Percentiles rank a stretch among this genome's conserved stretches.
These are phyloP conservation scores for Termitomyces sp. DNA, from an alignment of 768 basidiomycete genomes.

Conservation along the genomic window DNA sequence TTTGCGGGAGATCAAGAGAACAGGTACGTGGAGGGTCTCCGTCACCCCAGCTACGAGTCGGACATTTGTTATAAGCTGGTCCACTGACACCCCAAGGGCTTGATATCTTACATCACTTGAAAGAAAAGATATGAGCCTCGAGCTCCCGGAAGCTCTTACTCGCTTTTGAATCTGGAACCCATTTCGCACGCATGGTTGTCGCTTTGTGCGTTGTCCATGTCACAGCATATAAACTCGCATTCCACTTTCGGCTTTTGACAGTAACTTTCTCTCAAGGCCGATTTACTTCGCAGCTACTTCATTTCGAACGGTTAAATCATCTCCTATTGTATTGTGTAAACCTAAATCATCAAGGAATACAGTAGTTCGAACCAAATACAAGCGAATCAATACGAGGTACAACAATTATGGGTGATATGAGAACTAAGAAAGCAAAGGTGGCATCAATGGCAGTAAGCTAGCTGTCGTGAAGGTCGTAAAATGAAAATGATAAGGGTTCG, in stretches of 20 bases:
- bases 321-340: no score
- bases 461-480: conserved; percentile 2
- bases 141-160: no score
- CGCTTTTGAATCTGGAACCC: not conserved
- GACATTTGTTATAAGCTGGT: no score
- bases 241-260: not conserved
- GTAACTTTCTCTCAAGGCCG: not conserved
- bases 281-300: not conserved
- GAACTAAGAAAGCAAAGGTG: not conserved
- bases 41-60: no score
- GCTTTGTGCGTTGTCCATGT: not conserved
- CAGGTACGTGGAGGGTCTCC: no score
- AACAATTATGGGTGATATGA: conserved; percentile 3
- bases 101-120: no score
- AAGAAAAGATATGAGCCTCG: no score
- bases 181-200: not conserved
- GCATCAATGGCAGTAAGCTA: not conserved
- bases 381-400: conserved; percentile 2
- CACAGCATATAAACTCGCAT: not conserved
- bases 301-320: no score
- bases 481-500: not conserved
- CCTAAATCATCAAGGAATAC: not conserved
- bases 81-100: no score
- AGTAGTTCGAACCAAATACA: not conserved
- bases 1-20: no score